These are phyloP conservation scores for Hemileccinum impolitum DNA, from an alignment of 768 basidiomycete genomes.

Conservation along the genomic window DNA sequence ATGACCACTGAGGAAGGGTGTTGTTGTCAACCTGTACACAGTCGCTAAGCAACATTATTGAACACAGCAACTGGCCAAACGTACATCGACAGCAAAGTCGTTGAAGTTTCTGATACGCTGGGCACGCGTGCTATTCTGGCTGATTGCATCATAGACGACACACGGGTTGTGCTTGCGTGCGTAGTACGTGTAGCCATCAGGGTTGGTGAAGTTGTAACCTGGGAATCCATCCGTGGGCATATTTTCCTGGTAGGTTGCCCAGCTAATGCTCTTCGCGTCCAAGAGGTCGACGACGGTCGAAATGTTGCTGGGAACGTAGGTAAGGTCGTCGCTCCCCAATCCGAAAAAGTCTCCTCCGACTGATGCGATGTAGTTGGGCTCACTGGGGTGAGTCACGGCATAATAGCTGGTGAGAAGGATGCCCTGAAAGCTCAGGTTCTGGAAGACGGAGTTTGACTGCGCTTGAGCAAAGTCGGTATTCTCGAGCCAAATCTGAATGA, in stretches of 20 bases:
- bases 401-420: constrained; percentile 46
- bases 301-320: constrained; percentile 40
- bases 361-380: constrained; percentile 55
- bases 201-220: constrained; percentile 35
- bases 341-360: constrained; percentile 55
- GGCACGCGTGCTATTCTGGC: constrained; percentile 38
- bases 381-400: constrained; percentile 53
- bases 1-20: constrained; percentile 56
- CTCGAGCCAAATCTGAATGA: constrained; percentile 60
- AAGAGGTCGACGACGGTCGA: constrained; percentile 60
- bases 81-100: constrained; percentile 53
- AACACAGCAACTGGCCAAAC: background rate
- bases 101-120: constrained; percentile 56
- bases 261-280: constrained; percentile 53
- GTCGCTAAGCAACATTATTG: background rate
- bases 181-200: constrained; percentile 45
- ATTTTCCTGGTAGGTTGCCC: constrained; percentile 61
- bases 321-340: constrained; percentile 38
- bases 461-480: constrained; percentile 51
- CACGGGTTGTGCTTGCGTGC: constrained; percentile 56
- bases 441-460: constrained; percentile 27
- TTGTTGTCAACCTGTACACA: constrained; percentile 30
- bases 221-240: constrained; percentile 49
- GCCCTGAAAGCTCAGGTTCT: constrained; percentile 45
- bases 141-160: constrained; percentile 50